These are phyloP conservation scores for Echinochloa phyllopogon DNA, from an alignment of 176 grass and related monocot species.

Conservation along the genomic window DNA sequence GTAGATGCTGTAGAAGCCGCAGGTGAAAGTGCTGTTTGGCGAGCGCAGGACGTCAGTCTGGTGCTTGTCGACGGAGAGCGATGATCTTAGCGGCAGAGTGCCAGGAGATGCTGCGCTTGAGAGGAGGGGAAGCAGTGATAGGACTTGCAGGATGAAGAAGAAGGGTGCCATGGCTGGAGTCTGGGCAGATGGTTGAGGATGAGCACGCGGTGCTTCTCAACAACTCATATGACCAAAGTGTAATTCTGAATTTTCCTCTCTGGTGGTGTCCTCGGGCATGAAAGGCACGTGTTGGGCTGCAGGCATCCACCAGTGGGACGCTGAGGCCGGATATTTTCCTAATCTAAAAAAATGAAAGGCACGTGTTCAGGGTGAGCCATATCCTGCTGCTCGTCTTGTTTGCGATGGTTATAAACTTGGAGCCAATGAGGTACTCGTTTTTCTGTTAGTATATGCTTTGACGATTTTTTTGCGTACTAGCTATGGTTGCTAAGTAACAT, in stretches of 20 bases:
- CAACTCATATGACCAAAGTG: neutral
- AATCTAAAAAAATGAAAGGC: too few relatives aligned
- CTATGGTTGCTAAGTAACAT: too few relatives aligned
- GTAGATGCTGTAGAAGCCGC: slow-evolving; percentile 51
- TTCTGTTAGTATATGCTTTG: too few relatives aligned
- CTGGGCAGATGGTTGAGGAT: neutral
- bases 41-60: neutral
- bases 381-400: neutral
- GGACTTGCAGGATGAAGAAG: neutral
- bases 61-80: neutral
- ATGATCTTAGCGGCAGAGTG: neutral
- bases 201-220: neutral
- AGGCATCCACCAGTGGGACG: too few relatives aligned
- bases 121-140: neutral
- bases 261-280: neutral
- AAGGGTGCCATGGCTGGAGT: neutral
- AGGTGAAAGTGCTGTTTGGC: slow-evolving; percentile 35
- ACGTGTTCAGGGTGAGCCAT: too few relatives aligned
- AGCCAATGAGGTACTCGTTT: neutral
- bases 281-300: too few relatives aligned
- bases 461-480: neutral
- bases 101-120: neutral
- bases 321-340: too few relatives aligned
- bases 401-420: neutral
- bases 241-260: neutral